Conservation (phyloP, 805 yeast genomes). For the Candida nonsorbophila region DNA sequence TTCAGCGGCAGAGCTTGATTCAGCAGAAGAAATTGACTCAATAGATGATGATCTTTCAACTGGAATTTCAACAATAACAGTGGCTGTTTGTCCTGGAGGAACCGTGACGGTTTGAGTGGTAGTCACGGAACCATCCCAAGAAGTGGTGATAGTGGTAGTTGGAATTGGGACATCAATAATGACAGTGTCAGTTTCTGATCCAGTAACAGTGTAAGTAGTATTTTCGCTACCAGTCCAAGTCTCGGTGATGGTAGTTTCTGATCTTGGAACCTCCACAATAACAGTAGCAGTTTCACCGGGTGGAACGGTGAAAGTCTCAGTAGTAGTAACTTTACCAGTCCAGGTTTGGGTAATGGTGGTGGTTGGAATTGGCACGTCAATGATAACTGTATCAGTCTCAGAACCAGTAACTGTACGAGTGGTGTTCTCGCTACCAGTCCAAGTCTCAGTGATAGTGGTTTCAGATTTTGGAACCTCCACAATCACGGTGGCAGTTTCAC, state of each 20-base stretch:
- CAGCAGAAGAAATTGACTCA: too few species aligned
- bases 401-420: conserved; percentile 14
- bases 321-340: conserved; percentile 5
- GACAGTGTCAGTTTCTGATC: too few species aligned
- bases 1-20: too few species aligned
- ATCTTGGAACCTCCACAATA: conserved; percentile 13
- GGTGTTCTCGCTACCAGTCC: conserved; percentile 13
- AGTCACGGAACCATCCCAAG: conserved; percentile 10
- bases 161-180: conserved; percentile 10
- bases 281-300: conserved; percentile 10
- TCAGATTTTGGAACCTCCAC: conserved; percentile 10
- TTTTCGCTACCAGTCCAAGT: too few species aligned
- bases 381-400: conserved; percentile 11
- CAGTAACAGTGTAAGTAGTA: too few species aligned
- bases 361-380: conserved; percentile 10
- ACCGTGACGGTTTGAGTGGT: too few species aligned
- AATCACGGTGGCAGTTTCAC: conserved; percentile 13
- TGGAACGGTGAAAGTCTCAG: conserved; percentile 5
- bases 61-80: conserved; percentile 10
- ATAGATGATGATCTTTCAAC: too few species aligned
- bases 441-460: conserved; percentile 13
- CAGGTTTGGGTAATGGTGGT: conserved; percentile 6
- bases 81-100: conserved; percentile 9
- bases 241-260: conserved; percentile 10
- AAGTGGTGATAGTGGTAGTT: conserved; percentile 6